Conservation (phyloP, 2,329 filamentous ascomycete species). For the Drechslerella coelobrocha region DNA sequence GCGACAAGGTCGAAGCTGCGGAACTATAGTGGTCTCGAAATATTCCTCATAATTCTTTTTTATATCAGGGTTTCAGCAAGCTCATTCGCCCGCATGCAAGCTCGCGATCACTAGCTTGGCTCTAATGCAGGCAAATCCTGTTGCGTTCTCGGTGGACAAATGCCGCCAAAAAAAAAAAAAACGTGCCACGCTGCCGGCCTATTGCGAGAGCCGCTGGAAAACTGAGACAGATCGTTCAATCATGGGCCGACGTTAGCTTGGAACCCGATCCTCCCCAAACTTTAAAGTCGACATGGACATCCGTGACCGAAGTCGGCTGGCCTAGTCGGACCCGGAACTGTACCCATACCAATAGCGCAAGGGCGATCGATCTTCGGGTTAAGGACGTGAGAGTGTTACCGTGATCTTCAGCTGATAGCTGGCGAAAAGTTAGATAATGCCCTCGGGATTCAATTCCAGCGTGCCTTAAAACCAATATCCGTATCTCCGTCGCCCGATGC, state of each 20-base stretch:
- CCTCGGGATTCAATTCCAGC: no score
- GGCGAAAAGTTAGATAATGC: no score
- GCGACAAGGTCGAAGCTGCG: background rate
- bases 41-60: background rate
- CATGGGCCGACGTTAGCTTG: background rate
- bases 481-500: no score
- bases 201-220: slow-evolving; percentile 2
- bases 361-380: background rate
- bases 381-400: background rate
- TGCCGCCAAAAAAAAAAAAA: slow-evolving; percentile 1
- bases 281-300: background rate
- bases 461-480: no score
- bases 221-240: slow-evolving; percentile 1
- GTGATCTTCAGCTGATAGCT: no score
- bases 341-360: background rate
- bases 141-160: background rate
- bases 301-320: background rate
- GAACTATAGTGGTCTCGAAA: background rate
- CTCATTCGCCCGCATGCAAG: background rate
- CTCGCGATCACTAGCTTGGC: background rate
- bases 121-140: background rate
- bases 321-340: no score
- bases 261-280: background rate
- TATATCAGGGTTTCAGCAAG: background rate
- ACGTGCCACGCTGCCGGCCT: background rate